A percentile compares a stretch with the other conserved stretches of the same genome.
Evolutionary conservation across 1,284 basidiomycete genomes (phyloP).

Genomic region (Microbotryum saponariae): DNA sequence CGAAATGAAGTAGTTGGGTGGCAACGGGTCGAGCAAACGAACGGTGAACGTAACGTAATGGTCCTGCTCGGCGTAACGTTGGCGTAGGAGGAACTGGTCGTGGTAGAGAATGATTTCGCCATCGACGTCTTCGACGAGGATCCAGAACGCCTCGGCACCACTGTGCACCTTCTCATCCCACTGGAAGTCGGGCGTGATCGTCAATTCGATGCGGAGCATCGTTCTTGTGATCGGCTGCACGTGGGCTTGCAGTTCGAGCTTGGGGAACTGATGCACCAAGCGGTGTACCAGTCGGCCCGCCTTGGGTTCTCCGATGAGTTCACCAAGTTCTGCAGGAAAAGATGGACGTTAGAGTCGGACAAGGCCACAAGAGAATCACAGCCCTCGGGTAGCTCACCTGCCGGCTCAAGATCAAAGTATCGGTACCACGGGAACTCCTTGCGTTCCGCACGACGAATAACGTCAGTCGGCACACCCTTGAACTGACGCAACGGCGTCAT

Average conservation of each 20-base stretch:
- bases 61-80: slow-evolving; percentile 70
- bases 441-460: slow-evolving; percentile 85
- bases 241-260: slow-evolving; percentile 70
- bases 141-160: slow-evolving; percentile 77
- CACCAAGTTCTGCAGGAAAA: slow-evolving; percentile 63
- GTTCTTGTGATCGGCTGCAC: slow-evolving; percentile 89
- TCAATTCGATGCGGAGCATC: slow-evolving; percentile 76
- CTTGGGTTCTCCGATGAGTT: slow-evolving; percentile 80
- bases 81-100: slow-evolving; percentile 82
- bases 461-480: slow-evolving; percentile 76
- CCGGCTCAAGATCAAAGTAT: slow-evolving; percentile 73
- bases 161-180: slow-evolving; percentile 96
- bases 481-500: slow-evolving; percentile 98
- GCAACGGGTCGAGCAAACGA: slow-evolving; percentile 92
- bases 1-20: slow-evolving; percentile 96
- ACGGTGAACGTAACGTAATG: slow-evolving; percentile 91
- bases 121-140: slow-evolving; percentile 93
- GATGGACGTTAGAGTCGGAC: neutral
- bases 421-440: slow-evolving; percentile 99
- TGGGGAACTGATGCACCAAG: slow-evolving; percentile 95
- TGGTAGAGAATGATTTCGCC: slow-evolving; percentile 92
- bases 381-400: slow-evolving; percentile 15
- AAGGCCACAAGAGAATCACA: slow-evolving; percentile 26
- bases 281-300: slow-evolving; percentile 85
- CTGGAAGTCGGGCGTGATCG: slow-evolving; percentile 88